Evolutionary conservation across 768 basidiomycete species (phyloP), one percentile per base, ranked within the genome.

Genomic region (Lenzites betulinus): DNA sequence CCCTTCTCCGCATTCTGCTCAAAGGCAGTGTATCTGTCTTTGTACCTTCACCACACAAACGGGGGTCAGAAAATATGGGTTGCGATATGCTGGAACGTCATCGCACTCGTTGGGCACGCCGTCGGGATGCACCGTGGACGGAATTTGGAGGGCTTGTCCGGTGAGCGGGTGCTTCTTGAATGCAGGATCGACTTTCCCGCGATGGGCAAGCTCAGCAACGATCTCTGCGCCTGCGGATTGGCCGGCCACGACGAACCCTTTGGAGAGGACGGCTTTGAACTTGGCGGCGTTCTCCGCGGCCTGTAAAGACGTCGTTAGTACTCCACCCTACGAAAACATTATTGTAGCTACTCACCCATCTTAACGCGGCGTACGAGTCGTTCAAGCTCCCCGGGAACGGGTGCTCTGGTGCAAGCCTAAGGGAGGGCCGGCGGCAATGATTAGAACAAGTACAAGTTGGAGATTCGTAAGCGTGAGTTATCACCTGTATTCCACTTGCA

Each of bases 331-430:
- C n/a, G n/a, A n/a, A n/a, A n/a, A n/a, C n/a, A n/a, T n/a, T n/a
- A n/a, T n/a, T n/a, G n/a, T n/a, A n/a, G n/a, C n/a, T n/a, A n/a
- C 64, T 5, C 26, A 70, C 70, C 69, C 69, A 70, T 63, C 70
- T 67, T 25, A 72, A 42, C 4, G 66, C 68, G 8, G 61, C 58
- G 50, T 59, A 70, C 18, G 59, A 64, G 38, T 72, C 68, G 46
- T 70, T 57, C n/a, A 66, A 22, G 3, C 55, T 62, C 5, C 58
- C 59, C n/a, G 70, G 70, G 53, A 67, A 70, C 2, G 66, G 64
- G 44, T 67, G 52, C 51, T 71, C 70, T 7, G 70, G 70, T 4
- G 69, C 70, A 3, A 67, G 62, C 38, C 70, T 67, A 39, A 20
- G 48, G 11, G 7, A 13, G 23, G n/a, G n/a, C n/a, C n/a, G n/a